A percentile compares a stretch with the other conserved stretches of the same genome.
These are phyloP conservation scores for Talaromyces sp. DNA, from an alignment of 2,329 filamentous ascomycete species.

Conservation along the genomic window DNA sequence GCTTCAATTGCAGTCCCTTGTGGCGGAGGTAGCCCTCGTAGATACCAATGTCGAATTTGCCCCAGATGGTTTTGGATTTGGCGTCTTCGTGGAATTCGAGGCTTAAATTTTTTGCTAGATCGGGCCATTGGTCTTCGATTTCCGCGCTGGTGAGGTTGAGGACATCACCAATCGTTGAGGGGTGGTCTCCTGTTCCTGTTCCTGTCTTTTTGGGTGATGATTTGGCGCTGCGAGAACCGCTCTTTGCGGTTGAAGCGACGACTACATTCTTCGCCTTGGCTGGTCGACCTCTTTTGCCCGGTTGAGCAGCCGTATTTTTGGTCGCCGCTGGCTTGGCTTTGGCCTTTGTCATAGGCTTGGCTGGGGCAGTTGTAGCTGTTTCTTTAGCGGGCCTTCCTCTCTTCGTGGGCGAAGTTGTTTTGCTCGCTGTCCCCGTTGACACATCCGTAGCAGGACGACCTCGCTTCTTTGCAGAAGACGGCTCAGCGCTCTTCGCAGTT, in stretches of 20 bases:
- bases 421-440: neutral
- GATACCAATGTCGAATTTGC: neutral
- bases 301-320: neutral
- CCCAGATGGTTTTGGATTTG: neutral
- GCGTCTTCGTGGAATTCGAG: neutral
- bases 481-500: neutral
- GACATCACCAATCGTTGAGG: too few relatives aligned
- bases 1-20: neutral
- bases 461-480: neutral
- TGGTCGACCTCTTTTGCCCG: neutral
- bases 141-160: neutral
- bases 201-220: neutral
- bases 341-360: neutral
- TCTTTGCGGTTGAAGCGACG: conserved; percentile 2
- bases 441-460: neutral
- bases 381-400: neutral
- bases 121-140: neutral
- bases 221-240: conserved; percentile 1
- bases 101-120: neutral
- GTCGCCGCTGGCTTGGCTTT: neutral
- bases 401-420: neutral
- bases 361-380: neutral
- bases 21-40: neutral
- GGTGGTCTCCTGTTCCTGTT: too few relatives aligned
- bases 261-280: neutral